Conservation (phyloP, 2,329 filamentous ascomycete genomes). For the Diaporthe australafricana region DNA sequence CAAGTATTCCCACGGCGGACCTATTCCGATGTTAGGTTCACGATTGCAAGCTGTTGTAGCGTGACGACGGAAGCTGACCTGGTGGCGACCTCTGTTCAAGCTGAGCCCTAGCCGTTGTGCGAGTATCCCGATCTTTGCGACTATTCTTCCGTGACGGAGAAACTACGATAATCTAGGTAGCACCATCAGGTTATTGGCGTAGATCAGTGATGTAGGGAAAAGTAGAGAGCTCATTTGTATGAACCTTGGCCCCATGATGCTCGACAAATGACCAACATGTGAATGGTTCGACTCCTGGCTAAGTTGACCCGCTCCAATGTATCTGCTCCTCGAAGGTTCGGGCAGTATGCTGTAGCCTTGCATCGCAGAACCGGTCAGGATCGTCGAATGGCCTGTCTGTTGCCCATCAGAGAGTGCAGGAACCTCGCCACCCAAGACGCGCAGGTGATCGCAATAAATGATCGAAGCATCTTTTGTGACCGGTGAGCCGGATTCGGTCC, state of each 20-base stretch:
- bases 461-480: background rate
- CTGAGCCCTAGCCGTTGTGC: background rate
- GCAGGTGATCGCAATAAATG: constrained; percentile 23
- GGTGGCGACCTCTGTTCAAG: background rate
- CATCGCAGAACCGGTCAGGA: background rate
- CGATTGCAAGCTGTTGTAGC: background rate
- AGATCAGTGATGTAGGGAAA: background rate
- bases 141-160: background rate
- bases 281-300: background rate
- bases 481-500: background rate
- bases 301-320: background rate
- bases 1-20: background rate
- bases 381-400: background rate
- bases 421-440: constrained; percentile 7
- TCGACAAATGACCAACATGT: background rate
- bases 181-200: constrained; percentile 2
- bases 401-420: background rate
- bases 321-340: background rate
- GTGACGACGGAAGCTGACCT: background rate
- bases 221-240: background rate
- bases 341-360: background rate
- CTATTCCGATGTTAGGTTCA: background rate
- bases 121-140: background rate
- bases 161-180: background rate
- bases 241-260: background rate